Evolutionary conservation across 2,329 filamentous ascomycete species (phyloP), one percentile per base, ranked within the genome.

Genomic region (Penicillium sp.): DNA sequence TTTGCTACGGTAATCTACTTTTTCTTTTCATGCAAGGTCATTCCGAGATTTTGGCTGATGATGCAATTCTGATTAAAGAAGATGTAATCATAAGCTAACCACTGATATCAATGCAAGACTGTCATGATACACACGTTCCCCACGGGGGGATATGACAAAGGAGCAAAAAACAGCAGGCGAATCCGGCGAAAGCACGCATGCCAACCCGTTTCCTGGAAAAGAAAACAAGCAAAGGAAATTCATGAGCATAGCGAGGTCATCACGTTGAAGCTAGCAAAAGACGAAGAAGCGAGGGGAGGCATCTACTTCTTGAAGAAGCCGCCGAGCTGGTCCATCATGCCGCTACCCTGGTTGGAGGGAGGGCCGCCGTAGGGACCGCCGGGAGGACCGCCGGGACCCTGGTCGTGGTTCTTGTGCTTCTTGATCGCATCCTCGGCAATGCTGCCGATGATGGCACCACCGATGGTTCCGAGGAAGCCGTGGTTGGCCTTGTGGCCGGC

Each of bases 401-500:
- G 58, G 6, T 74, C 63, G 55, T 73, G 63, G 56, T 74, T 68
- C 56, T 69, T 70, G 57, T 74, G 66, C 66, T 76, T 74, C 67
- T 76, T 76, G 46, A 70, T 54, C 18, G 71, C 71, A 49, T 78
- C 76, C 57, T 79, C 73, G 5, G 73, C 67, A 47, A 77, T 65
- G 54, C 70, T 73, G 43, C 76, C 76, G 7, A 74, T 66, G 55
- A 78, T 74, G 28, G 76, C 76, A 38, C 76, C 76, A 52, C 74
- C 76, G 38, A 79, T 68, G 5, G 75, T 71, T 52, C 76, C 76
- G 45, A 79, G 69, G 61, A 79, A 64, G 27, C 76, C 76, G 64
- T 78, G 76, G 56, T 74, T 68, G 55, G 71, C 74, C 63, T 78
- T 74, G 68, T 75, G 71, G 50, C 76, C 76, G 20, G 68, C 72